Evolutionary conservation across 2,329 filamentous ascomycete genomes (phyloP).

Genomic region (Sporothrix euskadiensis): DNA sequence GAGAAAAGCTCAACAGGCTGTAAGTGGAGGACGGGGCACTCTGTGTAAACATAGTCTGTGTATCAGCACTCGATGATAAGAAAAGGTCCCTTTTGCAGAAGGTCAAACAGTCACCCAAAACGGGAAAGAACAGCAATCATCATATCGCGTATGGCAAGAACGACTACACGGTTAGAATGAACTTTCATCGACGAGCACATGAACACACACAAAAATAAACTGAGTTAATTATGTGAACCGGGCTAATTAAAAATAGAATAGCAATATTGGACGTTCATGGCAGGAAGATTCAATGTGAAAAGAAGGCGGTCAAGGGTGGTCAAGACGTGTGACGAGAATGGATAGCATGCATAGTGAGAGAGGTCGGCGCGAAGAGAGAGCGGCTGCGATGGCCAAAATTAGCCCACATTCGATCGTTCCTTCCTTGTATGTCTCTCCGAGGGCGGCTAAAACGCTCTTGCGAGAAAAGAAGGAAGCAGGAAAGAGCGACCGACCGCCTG

Average conservation of each 20-base stretch:
- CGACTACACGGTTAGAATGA: not conserved
- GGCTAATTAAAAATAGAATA: constrained; percentile 33
- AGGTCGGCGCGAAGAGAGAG: not conserved
- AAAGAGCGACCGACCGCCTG: not conserved
- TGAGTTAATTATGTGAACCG: constrained; percentile 11
- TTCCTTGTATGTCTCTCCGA: not conserved
- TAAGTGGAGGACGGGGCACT: not conserved
- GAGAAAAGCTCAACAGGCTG: not conserved
- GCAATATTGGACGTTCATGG: constrained; percentile 11
- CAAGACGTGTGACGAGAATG: constrained; percentile 3
- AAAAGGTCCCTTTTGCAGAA: not conserved
- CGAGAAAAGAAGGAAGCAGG: not conserved
- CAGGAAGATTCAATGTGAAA: not conserved
- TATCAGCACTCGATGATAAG: not conserved
- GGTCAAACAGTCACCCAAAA: not conserved
- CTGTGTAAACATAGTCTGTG: not conserved
- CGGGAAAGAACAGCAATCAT: not conserved
- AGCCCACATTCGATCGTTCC: constrained; percentile 30
- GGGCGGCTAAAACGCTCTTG: constrained; percentile 25
- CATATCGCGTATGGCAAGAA: not conserved
- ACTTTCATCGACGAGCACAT: not conserved
- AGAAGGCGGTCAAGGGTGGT: constrained; percentile 7
- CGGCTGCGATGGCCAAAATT: constrained; percentile 32
- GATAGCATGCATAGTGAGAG: not conserved
- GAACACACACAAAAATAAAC: not conserved